Evolutionary conservation across 2,329 filamentous ascomycete genomes (phyloP).

Genomic region (Sporothrix globosa): DNA sequence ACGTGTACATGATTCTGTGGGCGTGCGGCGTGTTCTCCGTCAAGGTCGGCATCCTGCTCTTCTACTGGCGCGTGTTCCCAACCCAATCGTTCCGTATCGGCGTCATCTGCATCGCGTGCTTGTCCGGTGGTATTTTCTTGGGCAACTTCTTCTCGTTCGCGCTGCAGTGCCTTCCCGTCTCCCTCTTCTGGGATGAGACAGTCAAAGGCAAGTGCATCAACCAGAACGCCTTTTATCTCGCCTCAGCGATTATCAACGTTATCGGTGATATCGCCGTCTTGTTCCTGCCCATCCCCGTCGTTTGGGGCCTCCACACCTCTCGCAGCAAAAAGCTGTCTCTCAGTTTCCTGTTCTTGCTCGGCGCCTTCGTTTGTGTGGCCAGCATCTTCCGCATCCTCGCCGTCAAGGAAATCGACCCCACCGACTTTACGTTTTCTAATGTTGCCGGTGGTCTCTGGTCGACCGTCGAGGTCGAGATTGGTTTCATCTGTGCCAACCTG

Average conservation of each 20-base stretch:
- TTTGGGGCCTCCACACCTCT: slow-evolving; percentile 42
- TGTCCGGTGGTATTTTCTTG: slow-evolving; percentile 27
- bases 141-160: slow-evolving; percentile 33
- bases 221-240: slow-evolving; percentile 33
- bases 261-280: slow-evolving; percentile 40
- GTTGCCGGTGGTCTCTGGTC: slow-evolving; percentile 34
- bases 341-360: slow-evolving; percentile 43
- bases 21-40: slow-evolving; percentile 32
- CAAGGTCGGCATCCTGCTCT: slow-evolving; percentile 35
- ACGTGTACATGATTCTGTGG: slow-evolving; percentile 35
- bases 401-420: slow-evolving; percentile 31
- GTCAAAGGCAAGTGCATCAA: slow-evolving; percentile 30
- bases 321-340: slow-evolving; percentile 41
- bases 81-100: slow-evolving; percentile 27
- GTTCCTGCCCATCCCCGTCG: slow-evolving; percentile 41
- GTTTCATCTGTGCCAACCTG: slow-evolving; percentile 35
- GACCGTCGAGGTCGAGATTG: slow-evolving; percentile 34
- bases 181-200: slow-evolving; percentile 32
- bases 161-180: slow-evolving; percentile 32
- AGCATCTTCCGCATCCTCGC: slow-evolving; percentile 36
- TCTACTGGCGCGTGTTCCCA: slow-evolving; percentile 35
- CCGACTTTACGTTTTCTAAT: slow-evolving; percentile 35
- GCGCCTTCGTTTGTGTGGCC: slow-evolving; percentile 37
- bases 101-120: slow-evolving; percentile 22
- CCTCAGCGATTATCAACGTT: slow-evolving; percentile 35